These are phyloP conservation scores for Mycena olivaceomarginata DNA, from an alignment of 768 basidiomycete species.

Conservation along the genomic window DNA sequence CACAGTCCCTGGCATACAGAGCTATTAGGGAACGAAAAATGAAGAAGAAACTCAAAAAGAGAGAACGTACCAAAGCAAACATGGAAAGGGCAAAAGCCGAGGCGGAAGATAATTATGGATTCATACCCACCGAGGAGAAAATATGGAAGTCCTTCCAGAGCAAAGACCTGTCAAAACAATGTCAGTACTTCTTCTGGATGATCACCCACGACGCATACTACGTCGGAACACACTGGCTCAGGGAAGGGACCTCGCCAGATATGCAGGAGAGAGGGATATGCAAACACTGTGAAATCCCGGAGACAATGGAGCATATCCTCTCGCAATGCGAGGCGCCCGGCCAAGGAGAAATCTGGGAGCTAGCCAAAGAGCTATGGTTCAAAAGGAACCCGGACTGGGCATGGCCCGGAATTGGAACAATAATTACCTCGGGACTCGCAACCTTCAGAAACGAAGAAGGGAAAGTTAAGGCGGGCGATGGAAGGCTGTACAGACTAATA, in stretches of 20 bases:
- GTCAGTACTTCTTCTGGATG: not conserved
- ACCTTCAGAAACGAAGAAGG: conserved; percentile 3
- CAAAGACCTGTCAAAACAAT: conserved; percentile 38
- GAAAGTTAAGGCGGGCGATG: no score
- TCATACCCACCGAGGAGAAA: not conserved
- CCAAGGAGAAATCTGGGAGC: not conserved
- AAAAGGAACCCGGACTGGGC: conserved; percentile 27
- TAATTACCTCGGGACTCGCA: not conserved
- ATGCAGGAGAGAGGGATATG: not conserved
- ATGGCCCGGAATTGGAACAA: conserved; percentile 7
- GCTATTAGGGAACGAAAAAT: conserved; percentile 20
- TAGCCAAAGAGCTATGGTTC: not conserved
- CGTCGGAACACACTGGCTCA: not conserved
- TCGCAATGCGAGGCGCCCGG: not conserved
- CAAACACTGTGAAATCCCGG: not conserved
- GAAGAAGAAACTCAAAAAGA: not conserved
- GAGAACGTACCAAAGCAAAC: not conserved
- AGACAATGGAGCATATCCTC: not conserved
- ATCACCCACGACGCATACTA: not conserved
- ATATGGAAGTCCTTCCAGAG: not conserved
- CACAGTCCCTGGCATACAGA: conserved; percentile 45
- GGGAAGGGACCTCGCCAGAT: not conserved
- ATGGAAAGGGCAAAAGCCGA: conserved; percentile 26
- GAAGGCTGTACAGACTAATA: no score
- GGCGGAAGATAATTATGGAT: not conserved